Conservation (phyloP, 164 flowering plant genomes). For the Macadamia tetraphylla region DNA sequence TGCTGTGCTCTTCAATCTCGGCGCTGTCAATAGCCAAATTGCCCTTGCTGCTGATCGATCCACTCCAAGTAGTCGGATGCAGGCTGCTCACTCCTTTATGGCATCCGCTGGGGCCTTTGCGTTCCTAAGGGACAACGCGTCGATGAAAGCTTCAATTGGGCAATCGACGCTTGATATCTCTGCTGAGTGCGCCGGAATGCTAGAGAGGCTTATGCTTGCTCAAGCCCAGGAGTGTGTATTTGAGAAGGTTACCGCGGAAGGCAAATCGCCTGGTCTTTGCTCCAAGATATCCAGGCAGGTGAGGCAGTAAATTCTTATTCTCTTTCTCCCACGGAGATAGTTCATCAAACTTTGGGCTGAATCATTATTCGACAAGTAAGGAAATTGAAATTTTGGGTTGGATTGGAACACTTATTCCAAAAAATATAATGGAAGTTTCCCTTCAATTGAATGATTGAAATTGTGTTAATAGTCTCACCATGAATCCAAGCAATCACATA, state of each 20-base stretch:
- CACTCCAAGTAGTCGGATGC: constrained; percentile 51
- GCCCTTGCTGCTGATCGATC: constrained; percentile 61
- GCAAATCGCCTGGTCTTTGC: constrained; percentile 83
- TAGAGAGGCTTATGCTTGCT: constrained; percentile 91
- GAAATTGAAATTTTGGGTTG: background rate
- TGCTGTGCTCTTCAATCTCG: constrained; percentile 81
- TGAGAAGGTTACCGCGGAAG: constrained; percentile 88
- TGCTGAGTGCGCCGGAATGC: constrained; percentile 85
- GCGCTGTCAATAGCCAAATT: constrained; percentile 83
- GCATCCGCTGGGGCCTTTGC: constrained; percentile 87
- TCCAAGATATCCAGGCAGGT: constrained; percentile 95
- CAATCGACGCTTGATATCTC: constrained; percentile 65
- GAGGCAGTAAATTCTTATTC: background rate
- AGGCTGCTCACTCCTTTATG: constrained; percentile 75
- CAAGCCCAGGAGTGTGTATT: constrained; percentile 99
- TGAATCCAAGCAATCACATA: no score
- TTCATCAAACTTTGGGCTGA: background rate
- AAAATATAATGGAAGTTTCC: background rate
- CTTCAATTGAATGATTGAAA: no score
- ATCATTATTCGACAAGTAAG: no score
- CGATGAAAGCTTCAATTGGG: constrained; percentile 68
- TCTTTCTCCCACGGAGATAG: background rate
- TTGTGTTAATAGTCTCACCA: no score
- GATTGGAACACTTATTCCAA: background rate
- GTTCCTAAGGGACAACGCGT: constrained; percentile 58